Base-by-base conservation (phyloP, 164 flowering plant genomes). In the Vitis cinerea region DNA sequence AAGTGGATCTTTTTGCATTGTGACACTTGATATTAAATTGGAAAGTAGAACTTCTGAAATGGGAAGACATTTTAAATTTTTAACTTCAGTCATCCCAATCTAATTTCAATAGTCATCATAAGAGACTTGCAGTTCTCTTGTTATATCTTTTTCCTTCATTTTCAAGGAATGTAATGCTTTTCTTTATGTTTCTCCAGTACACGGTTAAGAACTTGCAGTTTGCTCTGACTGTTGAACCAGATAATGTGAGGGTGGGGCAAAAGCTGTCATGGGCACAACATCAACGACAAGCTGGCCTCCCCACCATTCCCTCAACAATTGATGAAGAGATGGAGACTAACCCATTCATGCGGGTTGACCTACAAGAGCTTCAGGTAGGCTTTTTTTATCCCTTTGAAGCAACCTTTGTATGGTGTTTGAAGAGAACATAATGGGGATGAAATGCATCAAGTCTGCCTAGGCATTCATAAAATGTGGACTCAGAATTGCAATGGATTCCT, bases 141-240 rank as follows among this genome's bases (percentile, higher is more conserved):
- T 17, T 44, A 31, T 8, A 23, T 58, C 11, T 68, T 50, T 19
- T 59, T 27, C 10, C 14, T 64, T 49, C 16, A 2, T 5, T 67
- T 50, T 47, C 0, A n/a, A 51, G 19, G 30, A 57, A 64, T 0
- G n/a, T 54, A 56, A 69, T 62, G 10, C 59, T 57, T 64, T 59
- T 53, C 9, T 70, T 65, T 57, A n/a, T 69, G 2, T 63, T 65
- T 70, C 12, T 76, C 17, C 92, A 95, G 99, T 95, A 95, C 81
- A 93, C 99, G 2, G 90, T 83, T 75, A 95, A 95, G 89, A 93
- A 93, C 79, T 80, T 95, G 88, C 96, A 80, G 75, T 95, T 95
- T 82, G 99, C 98, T 48, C 69, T 75, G 65, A 87, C 93, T 13
- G 85, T 93, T 63, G 99, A 93, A 66, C 96, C 97, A 59, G 88